A percentile compares a stretch with the other conserved stretches of the same genome.
Conservation (phyloP, 768 basidiomycete species). For the Gymnopilus junonius region DNA sequence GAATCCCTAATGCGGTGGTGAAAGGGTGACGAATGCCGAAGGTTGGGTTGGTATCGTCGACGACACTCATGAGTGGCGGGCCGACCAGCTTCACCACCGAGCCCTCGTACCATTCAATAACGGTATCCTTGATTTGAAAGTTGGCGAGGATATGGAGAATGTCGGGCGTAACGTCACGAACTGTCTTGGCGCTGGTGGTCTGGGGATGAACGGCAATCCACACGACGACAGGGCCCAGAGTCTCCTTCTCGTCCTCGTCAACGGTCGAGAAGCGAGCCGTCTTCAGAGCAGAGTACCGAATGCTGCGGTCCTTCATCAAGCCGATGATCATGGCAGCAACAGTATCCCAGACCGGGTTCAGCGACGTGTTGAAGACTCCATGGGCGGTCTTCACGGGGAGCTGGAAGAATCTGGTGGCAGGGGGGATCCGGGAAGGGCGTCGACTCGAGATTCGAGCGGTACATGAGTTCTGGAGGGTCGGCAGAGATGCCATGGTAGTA, state of each 20-base stretch:
- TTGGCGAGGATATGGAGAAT: constrained; percentile 40
- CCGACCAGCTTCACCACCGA: no score
- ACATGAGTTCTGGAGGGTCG: constrained; percentile 40
- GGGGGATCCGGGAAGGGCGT: constrained; percentile 33
- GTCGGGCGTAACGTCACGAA: constrained; percentile 36
- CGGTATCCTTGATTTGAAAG: constrained; percentile 33
- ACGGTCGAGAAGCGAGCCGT: constrained; percentile 23
- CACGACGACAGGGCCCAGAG: constrained; percentile 39
- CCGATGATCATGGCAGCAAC: constrained; percentile 34
- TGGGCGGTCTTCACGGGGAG: constrained; percentile 34
- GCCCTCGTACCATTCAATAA: constrained; percentile 44
- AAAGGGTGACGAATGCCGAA: no score
- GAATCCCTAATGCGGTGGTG: no score
- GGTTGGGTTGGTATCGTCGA: no score
- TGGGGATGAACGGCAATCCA: constrained; percentile 41
- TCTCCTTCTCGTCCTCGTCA: constrained; percentile 22
- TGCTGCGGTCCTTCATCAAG: constrained; percentile 24
- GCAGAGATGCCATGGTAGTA: constrained; percentile 39
- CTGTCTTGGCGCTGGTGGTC: constrained; percentile 33
- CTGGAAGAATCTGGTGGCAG: constrained; percentile 10
- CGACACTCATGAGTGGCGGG: no score
- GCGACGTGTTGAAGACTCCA: constrained; percentile 37
- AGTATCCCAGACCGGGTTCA: constrained; percentile 37
- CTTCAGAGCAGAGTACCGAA: constrained; percentile 33
- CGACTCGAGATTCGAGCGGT: constrained; percentile 32